A percentile compares a stretch with the other conserved stretches of the same genome.
Evolutionary conservation across 2,329 filamentous ascomycete species (phyloP).

Genomic region (Talaromyces funiculosus): DNA sequence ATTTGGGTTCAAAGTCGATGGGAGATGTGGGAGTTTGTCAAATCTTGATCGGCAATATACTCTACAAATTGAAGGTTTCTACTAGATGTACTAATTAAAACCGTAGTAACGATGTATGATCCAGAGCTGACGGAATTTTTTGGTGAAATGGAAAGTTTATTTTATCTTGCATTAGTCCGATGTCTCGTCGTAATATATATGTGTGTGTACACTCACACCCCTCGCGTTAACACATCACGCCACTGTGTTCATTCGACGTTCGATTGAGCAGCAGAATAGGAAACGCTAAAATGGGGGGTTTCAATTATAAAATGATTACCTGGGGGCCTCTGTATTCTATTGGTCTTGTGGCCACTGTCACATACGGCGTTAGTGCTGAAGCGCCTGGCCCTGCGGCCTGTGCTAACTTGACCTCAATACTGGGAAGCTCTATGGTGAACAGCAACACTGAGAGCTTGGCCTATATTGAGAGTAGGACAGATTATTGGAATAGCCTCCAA

Average conservation of each 20-base stretch:
- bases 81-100: neutral
- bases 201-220: neutral
- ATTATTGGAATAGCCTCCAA: conserved; percentile 18
- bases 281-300: neutral
- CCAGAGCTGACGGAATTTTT: neutral
- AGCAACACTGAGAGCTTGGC: neutral
- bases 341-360: neutral
- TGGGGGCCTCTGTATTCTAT: neutral
- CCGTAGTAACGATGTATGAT: too few relatives aligned
- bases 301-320: neutral
- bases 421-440: neutral
- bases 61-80: neutral
- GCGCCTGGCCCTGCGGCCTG: neutral
- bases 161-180: neutral
- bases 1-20: neutral
- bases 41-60: neutral
- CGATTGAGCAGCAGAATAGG: neutral
- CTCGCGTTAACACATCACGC: neutral
- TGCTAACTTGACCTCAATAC: neutral
- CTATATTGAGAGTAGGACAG: neutral
- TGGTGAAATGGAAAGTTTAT: neutral
- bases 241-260: neutral
- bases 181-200: too few relatives aligned
- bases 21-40: neutral
- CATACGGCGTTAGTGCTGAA: neutral